These are phyloP conservation scores for Dictyophora rubrovolvata DNA, from an alignment of 768 basidiomycete genomes.

Conservation along the genomic window DNA sequence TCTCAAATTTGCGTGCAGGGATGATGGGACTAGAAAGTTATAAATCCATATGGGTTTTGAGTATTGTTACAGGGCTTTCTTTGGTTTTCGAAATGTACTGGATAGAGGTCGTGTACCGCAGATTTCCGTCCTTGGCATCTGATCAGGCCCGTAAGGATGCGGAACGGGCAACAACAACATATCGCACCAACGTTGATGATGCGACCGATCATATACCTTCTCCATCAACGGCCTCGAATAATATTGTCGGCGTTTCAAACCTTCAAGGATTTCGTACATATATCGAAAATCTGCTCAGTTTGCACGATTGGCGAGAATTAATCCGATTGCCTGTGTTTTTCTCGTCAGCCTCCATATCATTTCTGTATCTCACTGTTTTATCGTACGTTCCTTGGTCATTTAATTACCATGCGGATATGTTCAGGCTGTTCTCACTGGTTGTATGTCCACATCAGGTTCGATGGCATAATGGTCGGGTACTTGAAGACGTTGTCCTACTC, in stretches of 20 bases:
- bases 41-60: slow-evolving; percentile 16
- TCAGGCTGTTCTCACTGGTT: too few species aligned
- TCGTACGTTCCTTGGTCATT: slow-evolving; percentile 16
- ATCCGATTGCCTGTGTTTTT: slow-evolving; percentile 29
- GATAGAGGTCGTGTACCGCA: slow-evolving; percentile 29
- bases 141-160: slow-evolving; percentile 16
- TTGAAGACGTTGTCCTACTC: slow-evolving; percentile 35
- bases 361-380: slow-evolving; percentile 35
- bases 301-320: slow-evolving; percentile 30
- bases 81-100: slow-evolving; percentile 10
- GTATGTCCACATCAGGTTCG: slow-evolving; percentile 24
- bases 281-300: background rate
- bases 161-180: background rate
- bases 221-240: background rate
- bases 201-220: background rate
- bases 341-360: slow-evolving; percentile 32
- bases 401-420: background rate
- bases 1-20: slow-evolving; percentile 17
- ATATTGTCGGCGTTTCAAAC: background rate
- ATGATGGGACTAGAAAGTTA: background rate
- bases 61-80: too few species aligned
- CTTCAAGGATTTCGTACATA: background rate
- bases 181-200: background rate
- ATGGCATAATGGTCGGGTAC: slow-evolving; percentile 43
- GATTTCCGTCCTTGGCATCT: slow-evolving; percentile 24